phyloP scores from a whole-genome alignment of 2,329 filamentous ascomycete genomes.

The Fusarium chuoi region DNA sequence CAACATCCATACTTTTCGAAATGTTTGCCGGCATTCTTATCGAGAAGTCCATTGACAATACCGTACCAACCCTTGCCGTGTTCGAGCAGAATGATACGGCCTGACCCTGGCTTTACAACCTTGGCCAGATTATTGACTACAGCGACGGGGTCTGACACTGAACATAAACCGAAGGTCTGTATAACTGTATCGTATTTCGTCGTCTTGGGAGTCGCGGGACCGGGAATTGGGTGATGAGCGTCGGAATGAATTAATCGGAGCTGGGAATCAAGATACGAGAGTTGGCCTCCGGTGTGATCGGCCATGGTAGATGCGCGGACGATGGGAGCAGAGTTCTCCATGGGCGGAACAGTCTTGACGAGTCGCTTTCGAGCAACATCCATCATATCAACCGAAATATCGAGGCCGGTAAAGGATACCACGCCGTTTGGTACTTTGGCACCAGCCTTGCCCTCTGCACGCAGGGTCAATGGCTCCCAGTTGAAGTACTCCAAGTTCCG shows the following conservation, averaged over 20 bases:
- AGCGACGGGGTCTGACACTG: conserved; percentile 65
- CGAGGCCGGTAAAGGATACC: conserved; percentile 69
- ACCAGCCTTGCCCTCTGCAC: conserved; percentile 12
- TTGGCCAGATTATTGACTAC: conserved; percentile 65
- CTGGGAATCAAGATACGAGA: conserved; percentile 53
- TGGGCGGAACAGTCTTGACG: conserved; percentile 54
- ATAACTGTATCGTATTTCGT: conserved; percentile 69
- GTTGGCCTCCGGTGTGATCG: conserved; percentile 50
- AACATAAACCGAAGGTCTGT: conserved; percentile 74
- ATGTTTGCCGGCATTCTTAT: conserved; percentile 64
- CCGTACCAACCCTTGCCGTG: conserved; percentile 68
- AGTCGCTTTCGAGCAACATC: conserved; percentile 66
- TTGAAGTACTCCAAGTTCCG: conserved; percentile 69
- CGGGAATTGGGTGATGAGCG: conserved; percentile 57
- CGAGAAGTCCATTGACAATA: conserved; percentile 65
- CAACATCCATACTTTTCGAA: conserved; percentile 72
- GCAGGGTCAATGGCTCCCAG: conserved; percentile 58
- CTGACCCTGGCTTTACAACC: conserved; percentile 62
- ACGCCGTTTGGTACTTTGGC: conserved; percentile 47
- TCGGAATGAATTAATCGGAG: conserved; percentile 62
- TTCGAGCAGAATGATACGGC: conserved; percentile 70
- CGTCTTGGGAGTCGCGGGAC: conserved; percentile 47
- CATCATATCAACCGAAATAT: conserved; percentile 70
- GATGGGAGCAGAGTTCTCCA: conserved; percentile 47
- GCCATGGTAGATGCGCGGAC: conserved; percentile 49